Percentiles rank a stretch among this genome's conserved stretches.
Conservation (phyloP, 2,329 filamentous ascomycete species). For the Zasmidium citrigriseum region DNA sequence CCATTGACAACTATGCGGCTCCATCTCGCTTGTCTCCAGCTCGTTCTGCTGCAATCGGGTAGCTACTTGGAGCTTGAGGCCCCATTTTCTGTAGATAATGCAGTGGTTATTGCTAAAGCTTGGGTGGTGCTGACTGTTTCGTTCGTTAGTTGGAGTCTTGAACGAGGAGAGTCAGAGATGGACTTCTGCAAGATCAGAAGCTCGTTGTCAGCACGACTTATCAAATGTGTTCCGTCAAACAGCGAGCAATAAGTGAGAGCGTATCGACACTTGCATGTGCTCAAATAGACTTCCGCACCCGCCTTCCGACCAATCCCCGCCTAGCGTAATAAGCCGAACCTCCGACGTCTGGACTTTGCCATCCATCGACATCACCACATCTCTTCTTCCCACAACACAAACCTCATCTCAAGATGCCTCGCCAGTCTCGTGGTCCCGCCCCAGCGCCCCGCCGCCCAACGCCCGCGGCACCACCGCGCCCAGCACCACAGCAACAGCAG, state of each 20-base stretch:
- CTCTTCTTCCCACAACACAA: neutral
- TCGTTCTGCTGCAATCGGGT: too few species aligned
- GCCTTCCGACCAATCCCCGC: neutral
- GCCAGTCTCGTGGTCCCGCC: slow-evolving; percentile 48
- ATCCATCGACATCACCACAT: neutral
- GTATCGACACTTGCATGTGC: too few species aligned
- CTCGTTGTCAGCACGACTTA: too few species aligned
- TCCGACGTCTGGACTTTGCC: neutral
- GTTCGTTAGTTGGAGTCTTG: too few species aligned
- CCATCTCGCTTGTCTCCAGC: neutral
- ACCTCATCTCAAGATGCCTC: slow-evolving; percentile 43
- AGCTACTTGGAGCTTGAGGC: too few species aligned
- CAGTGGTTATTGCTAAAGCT: too few species aligned
- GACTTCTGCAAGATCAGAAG: too few species aligned
- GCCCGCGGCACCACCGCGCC: slow-evolving; percentile 42
- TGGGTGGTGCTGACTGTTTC: too few species aligned
- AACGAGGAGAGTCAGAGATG: too few species aligned
- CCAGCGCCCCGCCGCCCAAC: slow-evolving; percentile 48
- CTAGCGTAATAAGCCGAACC: neutral
- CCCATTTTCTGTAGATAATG: too few species aligned
- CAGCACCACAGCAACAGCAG: slow-evolving; percentile 68
- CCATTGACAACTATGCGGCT: neutral
- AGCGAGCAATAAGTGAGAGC: too few species aligned
- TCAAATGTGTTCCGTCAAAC: too few species aligned
- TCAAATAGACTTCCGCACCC: neutral